A percentile compares a stretch with the other conserved stretches of the same genome.
Evolutionary conservation across 2,329 filamentous ascomycete species (phyloP).

Genomic region (Aspergillus luchuensis): DNA sequence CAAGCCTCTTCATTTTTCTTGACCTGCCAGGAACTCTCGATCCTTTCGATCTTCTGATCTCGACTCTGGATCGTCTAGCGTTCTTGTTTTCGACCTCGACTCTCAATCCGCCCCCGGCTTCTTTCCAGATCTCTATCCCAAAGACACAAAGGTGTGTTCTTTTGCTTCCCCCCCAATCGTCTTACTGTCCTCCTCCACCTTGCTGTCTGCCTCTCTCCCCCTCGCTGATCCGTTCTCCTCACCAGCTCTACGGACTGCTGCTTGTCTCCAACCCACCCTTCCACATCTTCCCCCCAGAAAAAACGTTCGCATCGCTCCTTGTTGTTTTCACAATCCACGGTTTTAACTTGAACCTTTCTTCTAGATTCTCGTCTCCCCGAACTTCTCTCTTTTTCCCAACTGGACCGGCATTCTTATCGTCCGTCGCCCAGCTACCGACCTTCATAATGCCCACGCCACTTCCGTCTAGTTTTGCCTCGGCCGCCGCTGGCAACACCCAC

Average conservation of each 20-base stretch:
- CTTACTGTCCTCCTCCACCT: constrained; percentile 6
- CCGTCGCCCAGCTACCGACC: constrained; percentile 24
- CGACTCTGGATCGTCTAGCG: constrained; percentile 35
- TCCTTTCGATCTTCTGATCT: constrained; percentile 29
- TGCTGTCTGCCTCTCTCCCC: background rate
- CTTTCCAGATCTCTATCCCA: background rate
- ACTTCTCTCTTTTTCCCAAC: constrained; percentile 26
- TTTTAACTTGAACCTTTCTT: constrained; percentile 5
- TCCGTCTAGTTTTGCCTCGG: constrained; percentile 81
- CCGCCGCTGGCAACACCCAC: constrained; percentile 73
- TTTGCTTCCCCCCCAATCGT: background rate
- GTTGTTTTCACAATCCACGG: background rate
- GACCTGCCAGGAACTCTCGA: constrained; percentile 27
- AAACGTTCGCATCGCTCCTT: constrained; percentile 12
- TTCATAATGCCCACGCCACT: constrained; percentile 69
- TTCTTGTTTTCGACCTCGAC: constrained; percentile 29
- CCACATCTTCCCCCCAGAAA: constrained; percentile 1
- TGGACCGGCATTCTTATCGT: constrained; percentile 22
- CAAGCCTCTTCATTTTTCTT: constrained; percentile 26
- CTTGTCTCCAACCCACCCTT: constrained; percentile 8
- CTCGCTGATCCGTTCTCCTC: constrained; percentile 9
- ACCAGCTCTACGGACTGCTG: constrained; percentile 10
- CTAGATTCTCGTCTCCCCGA: constrained; percentile 3
- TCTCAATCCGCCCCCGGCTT: constrained; percentile 7
- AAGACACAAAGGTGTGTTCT: background rate